Evolutionary conservation across 768 basidiomycete genomes (phyloP), one percentile per base, ranked within the genome.

Genomic region (Kwoniella newhampshirensis): DNA sequence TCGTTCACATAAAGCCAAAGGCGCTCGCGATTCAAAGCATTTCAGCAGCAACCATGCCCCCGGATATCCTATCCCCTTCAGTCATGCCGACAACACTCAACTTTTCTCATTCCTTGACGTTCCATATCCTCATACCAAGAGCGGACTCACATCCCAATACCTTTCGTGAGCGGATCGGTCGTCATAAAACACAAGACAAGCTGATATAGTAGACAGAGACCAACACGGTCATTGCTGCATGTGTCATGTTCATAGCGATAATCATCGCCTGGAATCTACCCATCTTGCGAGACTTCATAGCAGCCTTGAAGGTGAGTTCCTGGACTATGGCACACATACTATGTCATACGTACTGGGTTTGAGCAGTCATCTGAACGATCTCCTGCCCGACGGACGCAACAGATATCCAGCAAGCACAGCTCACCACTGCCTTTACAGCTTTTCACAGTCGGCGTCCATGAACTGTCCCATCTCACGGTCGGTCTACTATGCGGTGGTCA

Each of bases 241-340:
- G 71, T 60, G 67, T 75, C 4, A 71, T 72, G 64, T 70, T 74
- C 48, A 37, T 74, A 44, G 68, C 57, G 0, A 70, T 71, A 23
- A 53, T 74, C 23, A 67, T 74, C 35, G 65, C 70, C 9, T 76
- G 75, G 75, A 72, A 74, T 58, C 60, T 74, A 43, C 75, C 75
- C 12, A 55, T 76, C 21, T 42, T 76, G 27, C 28, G 75, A 44
- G 75, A 76, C 47, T 27, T 68, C 7, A 76, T 76, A 45, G 58
- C 70, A 9, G 75, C 69, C 8, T 49, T 76, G 43, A 76, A 76
- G 59, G 75, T 76, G 35, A 53, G 72, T 58, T n/a, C 12, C n/a
- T 18, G 13, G 15, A 12, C 8, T 15, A 20, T 17, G 4, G 26
- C n/a, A n/a, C n/a, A n/a, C 32, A 32, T 6, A 13, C 13, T 32